These are phyloP conservation scores for Psilocybe azurescens DNA, from an alignment of 768 basidiomycete genomes.

Conservation along the genomic window DNA sequence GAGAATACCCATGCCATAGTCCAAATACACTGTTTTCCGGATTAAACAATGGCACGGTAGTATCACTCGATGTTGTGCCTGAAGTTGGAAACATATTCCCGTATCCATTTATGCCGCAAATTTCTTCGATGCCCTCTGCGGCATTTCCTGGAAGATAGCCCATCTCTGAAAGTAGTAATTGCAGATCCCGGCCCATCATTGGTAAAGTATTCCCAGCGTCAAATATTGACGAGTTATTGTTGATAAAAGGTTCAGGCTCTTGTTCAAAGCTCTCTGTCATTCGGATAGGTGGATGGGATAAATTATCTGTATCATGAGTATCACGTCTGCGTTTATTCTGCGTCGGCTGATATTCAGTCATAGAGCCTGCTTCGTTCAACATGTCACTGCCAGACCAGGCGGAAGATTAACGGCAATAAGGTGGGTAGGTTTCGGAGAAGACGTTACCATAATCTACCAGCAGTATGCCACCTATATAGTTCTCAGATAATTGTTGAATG, in stretches of 20 bases:
- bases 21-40: not conserved
- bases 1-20: not conserved
- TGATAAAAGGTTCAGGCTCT: not conserved
- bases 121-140: slow-evolving; percentile 13
- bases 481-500: not conserved
- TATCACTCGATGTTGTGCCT: not conserved
- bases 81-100: not conserved
- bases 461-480: slow-evolving; percentile 37
- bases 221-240: not conserved
- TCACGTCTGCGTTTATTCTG: slow-evolving; percentile 38
- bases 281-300: not conserved
- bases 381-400: slow-evolving; percentile 50
- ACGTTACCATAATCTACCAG: slow-evolving; percentile 43
- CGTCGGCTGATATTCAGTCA: slow-evolving; percentile 53
- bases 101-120: not conserved
- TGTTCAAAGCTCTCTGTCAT: not conserved
- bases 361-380: slow-evolving; percentile 59
- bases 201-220: not conserved
- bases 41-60: not conserved
- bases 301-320: slow-evolving; percentile 1
- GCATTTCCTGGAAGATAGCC: slow-evolving; percentile 19
- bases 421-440: not conserved
- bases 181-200: slow-evolving; percentile 27
- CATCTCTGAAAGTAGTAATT: slow-evolving; percentile 31
- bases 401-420: not conserved